Conservation (phyloP, 106 monocot genomes). For the Acorus gramineus region DNA sequence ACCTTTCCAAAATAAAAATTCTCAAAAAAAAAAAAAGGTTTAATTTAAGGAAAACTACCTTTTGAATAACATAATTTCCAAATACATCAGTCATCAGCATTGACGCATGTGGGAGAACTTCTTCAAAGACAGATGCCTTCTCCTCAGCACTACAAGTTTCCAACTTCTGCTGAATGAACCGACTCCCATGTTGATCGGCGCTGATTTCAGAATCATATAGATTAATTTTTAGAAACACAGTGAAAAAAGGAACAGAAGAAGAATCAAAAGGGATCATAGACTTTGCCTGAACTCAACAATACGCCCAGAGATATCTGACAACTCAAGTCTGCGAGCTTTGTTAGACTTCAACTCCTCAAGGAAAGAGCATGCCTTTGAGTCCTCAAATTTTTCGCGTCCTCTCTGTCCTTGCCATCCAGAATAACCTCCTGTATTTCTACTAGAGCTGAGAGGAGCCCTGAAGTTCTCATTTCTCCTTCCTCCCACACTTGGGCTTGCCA, state of each 20-base stretch:
- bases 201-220: constrained; percentile 25
- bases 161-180: constrained; percentile 97
- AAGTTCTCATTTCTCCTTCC: constrained; percentile 49
- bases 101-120: constrained; percentile 83
- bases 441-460: constrained; percentile 25
- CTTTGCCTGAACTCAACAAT: constrained; percentile 84
- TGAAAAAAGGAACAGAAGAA: neutral
- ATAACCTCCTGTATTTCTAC: constrained; percentile 24
- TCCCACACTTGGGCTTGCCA: constrained; percentile 17
- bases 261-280: neutral
- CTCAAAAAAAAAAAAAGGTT: neutral
- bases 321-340: constrained; percentile 53
- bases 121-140: constrained; percentile 76
- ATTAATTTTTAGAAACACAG: neutral
- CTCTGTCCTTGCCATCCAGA: constrained; percentile 57
- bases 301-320: constrained; percentile 73
- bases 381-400: constrained; percentile 46
- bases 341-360: constrained; percentile 80
- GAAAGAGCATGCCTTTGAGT: constrained; percentile 52
- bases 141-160: constrained; percentile 71
- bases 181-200: constrained; percentile 91
- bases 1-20: neutral
- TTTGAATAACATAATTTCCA: constrained; percentile 96
- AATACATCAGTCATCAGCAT: constrained; percentile 95
- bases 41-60: constrained; percentile 25